phyloP scores from a whole-genome alignment of 2,329 filamentous ascomycete genomes.

The Gaeumannomyces tritici region DNA sequence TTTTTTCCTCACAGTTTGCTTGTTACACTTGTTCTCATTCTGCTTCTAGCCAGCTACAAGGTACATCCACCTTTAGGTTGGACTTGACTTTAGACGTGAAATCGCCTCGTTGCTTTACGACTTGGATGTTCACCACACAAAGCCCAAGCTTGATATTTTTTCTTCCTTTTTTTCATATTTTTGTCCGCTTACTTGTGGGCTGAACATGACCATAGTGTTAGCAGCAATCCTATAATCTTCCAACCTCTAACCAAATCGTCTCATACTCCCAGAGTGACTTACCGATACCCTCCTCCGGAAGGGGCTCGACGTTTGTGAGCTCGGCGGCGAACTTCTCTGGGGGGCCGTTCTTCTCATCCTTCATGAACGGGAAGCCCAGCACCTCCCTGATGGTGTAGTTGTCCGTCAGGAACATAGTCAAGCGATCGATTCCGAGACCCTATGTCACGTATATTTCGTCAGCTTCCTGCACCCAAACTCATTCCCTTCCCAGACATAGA shows the following conservation, averaged over 20 bases:
- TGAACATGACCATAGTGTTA: not conserved
- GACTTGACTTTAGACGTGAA: not conserved
- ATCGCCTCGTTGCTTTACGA: not conserved
- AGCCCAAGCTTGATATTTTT: not conserved
- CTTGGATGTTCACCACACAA: not conserved
- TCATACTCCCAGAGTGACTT: constrained; percentile 8
- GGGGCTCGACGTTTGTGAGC: constrained; percentile 19
- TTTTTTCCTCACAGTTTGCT: not conserved
- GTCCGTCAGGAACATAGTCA: constrained; percentile 57
- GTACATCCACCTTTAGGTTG: not conserved
- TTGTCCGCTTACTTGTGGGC: constrained; percentile 9
- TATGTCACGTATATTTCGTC: not conserved
- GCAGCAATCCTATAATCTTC: not conserved
- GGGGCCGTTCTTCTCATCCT: constrained; percentile 55
- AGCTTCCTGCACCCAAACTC: not conserved
- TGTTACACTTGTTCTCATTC: not conserved
- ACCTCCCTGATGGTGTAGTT: constrained; percentile 97
- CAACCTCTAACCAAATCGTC: no score
- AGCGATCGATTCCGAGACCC: constrained; percentile 86
- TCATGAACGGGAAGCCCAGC: constrained; percentile 95
- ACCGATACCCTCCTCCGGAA: constrained; percentile 26
- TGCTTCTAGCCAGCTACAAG: not conserved
- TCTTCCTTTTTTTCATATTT: not conserved
- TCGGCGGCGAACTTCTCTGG: constrained; percentile 37
- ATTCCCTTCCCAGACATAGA: not conserved